These are phyloP conservation scores for Agrocybe pediades DNA, from an alignment of 768 basidiomycete genomes.

Conservation along the genomic window DNA sequence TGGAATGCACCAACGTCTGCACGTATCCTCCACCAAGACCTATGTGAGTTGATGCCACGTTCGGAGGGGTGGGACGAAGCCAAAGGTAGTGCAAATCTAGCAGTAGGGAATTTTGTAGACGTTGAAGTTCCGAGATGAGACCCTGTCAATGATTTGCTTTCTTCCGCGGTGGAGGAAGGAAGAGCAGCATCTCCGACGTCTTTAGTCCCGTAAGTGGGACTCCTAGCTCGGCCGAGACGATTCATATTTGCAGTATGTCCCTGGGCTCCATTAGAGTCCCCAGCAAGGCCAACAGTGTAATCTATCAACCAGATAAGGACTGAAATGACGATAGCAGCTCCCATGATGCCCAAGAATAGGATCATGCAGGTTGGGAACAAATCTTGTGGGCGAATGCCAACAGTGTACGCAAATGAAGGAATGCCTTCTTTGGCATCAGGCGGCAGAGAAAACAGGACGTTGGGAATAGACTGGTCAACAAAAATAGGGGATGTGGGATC, in stretches of 20 bases:
- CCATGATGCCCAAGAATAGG: slow-evolving; percentile 80
- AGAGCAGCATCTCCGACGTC: slow-evolving; percentile 30
- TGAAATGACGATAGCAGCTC: slow-evolving; percentile 69
- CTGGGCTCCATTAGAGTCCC: slow-evolving; percentile 20
- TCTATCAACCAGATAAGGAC: slow-evolving; percentile 75
- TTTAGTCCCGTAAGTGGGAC: slow-evolving; percentile 47
- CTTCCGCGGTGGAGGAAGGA: slow-evolving; percentile 34
- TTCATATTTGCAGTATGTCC: slow-evolving; percentile 15
- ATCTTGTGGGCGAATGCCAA: slow-evolving; percentile 83
- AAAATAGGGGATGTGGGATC: slow-evolving; percentile 77
- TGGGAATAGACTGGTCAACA: slow-evolving; percentile 67
- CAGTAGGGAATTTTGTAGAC: slow-evolving; percentile 32
- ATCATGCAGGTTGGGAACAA: slow-evolving; percentile 82
- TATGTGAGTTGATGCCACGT: slow-evolving; percentile 36
- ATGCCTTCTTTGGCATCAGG: slow-evolving; percentile 67
- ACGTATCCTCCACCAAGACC: slow-evolving; percentile 57
- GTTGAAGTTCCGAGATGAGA: slow-evolving; percentile 33
- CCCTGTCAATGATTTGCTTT: slow-evolving; percentile 47
- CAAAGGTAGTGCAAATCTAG: slow-evolving; percentile 36
- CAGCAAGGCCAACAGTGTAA: slow-evolving; percentile 43
- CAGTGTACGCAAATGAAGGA: slow-evolving; percentile 77
- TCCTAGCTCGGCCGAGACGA: slow-evolving; percentile 33
- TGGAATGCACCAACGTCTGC: slow-evolving; percentile 78
- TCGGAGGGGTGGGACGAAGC: slow-evolving; percentile 29
- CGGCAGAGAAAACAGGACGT: slow-evolving; percentile 75